These are phyloP conservation scores for Podaxis rugospora DNA, from an alignment of 768 basidiomycete species.

Conservation along the genomic window DNA sequence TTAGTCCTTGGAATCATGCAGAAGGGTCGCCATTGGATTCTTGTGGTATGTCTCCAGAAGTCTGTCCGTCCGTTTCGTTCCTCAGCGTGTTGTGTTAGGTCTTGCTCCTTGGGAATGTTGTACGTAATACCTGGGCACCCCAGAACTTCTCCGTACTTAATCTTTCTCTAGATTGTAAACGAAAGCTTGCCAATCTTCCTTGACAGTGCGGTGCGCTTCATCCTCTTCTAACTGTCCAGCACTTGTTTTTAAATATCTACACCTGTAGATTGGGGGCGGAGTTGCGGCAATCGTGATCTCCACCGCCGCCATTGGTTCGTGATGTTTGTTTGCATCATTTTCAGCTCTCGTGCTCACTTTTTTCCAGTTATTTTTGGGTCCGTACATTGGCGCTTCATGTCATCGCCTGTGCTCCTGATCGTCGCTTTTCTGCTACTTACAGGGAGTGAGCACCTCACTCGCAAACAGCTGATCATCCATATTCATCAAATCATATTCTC, in stretches of 20 bases:
- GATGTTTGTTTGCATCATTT: not conserved
- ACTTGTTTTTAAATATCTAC: not conserved
- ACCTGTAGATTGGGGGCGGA: constrained; percentile 50
- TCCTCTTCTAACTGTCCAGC: not conserved
- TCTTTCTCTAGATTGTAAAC: constrained; percentile 56
- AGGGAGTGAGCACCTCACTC: constrained; percentile 49
- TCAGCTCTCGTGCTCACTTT: constrained; percentile 2
- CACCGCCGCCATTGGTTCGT: constrained; percentile 64
- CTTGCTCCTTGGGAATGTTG: constrained; percentile 85
- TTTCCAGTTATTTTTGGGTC: constrained; percentile 77
- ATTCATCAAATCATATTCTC: not conserved
- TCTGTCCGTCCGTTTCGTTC: not conserved
- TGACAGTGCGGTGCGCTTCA: constrained; percentile 58
- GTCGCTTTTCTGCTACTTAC: constrained; percentile 28
- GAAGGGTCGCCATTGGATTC: constrained; percentile 85
- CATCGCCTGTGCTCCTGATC: not conserved
- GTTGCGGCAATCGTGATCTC: constrained; percentile 75
- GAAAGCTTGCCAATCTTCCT: constrained; percentile 83
- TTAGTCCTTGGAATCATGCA: constrained; percentile 52
- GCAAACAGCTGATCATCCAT: not conserved
- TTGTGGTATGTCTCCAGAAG: constrained; percentile 57
- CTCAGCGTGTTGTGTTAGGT: constrained; percentile 41
- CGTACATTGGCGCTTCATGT: constrained; percentile 17
- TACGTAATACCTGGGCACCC: constrained; percentile 30
- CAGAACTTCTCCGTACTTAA: not conserved